phyloP scores from a whole-genome alignment of 345 rosid species.

The Garcia nutans region DNA sequence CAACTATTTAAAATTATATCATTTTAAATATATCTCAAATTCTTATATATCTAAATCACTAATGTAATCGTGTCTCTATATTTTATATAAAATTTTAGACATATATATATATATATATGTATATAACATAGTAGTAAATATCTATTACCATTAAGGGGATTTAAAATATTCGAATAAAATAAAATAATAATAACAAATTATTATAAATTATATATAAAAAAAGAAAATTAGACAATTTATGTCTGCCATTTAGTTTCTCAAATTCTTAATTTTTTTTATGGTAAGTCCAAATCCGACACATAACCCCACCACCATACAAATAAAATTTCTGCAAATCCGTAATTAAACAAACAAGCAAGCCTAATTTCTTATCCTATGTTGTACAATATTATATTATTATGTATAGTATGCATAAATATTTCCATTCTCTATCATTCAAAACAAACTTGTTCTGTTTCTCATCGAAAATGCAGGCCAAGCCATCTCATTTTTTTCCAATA shows the following conservation, averaged over 20 bases:
- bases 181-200: no score
- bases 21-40: no score
- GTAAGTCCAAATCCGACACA: conserved; percentile 10
- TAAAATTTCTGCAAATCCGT: conserved; percentile 13
- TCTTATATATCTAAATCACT: no score
- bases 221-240: conserved; percentile 5
- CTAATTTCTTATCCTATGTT: background rate
- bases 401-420: background rate
- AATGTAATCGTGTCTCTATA: no score
- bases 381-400: no score
- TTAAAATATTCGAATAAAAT: no score
- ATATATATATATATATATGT: background rate
- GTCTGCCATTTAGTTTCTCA: conserved; percentile 39
- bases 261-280: conserved; percentile 20
- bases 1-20: no score
- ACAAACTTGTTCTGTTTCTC: background rate
- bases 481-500: conserved; percentile 29
- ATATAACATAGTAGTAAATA: conserved; percentile 9
- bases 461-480: conserved; percentile 38
- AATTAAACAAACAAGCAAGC: conserved; percentile 8
- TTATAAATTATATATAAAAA: background rate
- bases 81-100: no score
- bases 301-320: conserved; percentile 34
- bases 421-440: background rate
- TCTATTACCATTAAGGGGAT: conserved; percentile 7